Conservation (phyloP, 2,329 filamentous ascomycete species). For the Rhynchosporium secalis region DNA sequence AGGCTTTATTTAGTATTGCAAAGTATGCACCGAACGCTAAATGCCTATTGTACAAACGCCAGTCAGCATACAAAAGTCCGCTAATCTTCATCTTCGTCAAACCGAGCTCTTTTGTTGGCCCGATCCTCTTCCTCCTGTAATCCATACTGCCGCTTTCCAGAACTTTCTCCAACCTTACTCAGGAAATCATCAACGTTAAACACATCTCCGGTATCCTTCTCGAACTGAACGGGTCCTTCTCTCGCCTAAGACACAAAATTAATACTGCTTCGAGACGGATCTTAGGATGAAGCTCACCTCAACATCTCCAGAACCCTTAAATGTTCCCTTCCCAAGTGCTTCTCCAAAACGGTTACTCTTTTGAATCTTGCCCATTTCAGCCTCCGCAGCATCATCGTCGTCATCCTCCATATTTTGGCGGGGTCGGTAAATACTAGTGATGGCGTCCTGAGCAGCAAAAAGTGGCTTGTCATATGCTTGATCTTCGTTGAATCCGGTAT, state of each 20-base stretch:
- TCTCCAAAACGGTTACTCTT: slow-evolving; percentile 80
- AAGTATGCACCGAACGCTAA: background rate
- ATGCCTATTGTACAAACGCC: slow-evolving; percentile 9
- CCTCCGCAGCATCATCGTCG: slow-evolving; percentile 75
- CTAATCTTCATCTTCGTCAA: slow-evolving; percentile 66
- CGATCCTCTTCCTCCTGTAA: slow-evolving; percentile 64
- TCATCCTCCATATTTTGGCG: slow-evolving; percentile 72
- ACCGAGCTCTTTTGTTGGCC: slow-evolving; percentile 70
- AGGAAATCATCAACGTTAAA: slow-evolving; percentile 96
- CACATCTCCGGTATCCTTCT: slow-evolving; percentile 81
- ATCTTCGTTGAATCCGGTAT: slow-evolving; percentile 93
- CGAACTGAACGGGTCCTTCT: slow-evolving; percentile 93
- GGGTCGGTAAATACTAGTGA: slow-evolving; percentile 90
- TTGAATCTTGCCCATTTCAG: slow-evolving; percentile 84
- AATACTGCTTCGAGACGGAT: slow-evolving; percentile 14
- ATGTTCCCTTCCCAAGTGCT: slow-evolving; percentile 83
- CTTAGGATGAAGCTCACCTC: slow-evolving; percentile 58
- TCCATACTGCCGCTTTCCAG: slow-evolving; percentile 73
- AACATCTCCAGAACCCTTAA: slow-evolving; percentile 80
- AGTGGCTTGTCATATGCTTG: slow-evolving; percentile 96
- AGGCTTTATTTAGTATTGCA: background rate
- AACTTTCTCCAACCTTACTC: slow-evolving; percentile 66
- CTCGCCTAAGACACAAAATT: slow-evolving; percentile 54
- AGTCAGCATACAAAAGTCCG: slow-evolving; percentile 5
- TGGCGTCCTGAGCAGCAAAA: slow-evolving; percentile 92